Base-by-base conservation (phyloP, 371 early-diverging fungal genomes). In the Rozella allomycis region DNA sequence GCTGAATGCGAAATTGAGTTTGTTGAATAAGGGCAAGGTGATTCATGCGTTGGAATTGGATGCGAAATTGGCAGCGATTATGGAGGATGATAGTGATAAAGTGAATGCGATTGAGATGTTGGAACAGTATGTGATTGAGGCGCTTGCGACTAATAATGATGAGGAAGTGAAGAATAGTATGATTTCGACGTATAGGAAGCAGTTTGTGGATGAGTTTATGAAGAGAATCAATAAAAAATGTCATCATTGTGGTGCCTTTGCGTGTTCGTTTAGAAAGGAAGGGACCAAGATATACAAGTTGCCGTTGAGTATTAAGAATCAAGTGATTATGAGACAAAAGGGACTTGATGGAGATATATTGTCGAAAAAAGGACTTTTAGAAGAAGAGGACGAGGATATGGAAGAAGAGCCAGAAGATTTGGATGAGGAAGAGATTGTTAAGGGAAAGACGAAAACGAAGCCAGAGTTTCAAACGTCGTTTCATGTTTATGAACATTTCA, bases 221-320 rank as follows among this genome's bases (percentile, higher is more conserved):
- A 33, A 43, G n/a, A 23, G 52, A 11, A 5, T 14, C 20, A 55
- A 58, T 2, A 13, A 26, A 22, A 61, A 60, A 23, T 91, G 93
- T 50, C 64, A 60, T 29, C 74, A 82, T 58, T 91, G 93, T 52
- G 47, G 61, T 3, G 80, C 75, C n/a, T 59, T 68, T 20, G 54
- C 70, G 3, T 77, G 81, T 25, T 68, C 72, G 20, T 61, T 84
- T 38, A 68, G 86, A 17, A 77, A 72, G 38, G 87, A 87, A 38
- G 79, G 78, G 16, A 61, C 61, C 35, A 90, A 90, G 56, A 58
- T 94, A 13, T 90, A 88, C 50, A 67, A 81, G 43, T 61, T 72
- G 46, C 60, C 68, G 17, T 55, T 86, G 40, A 47, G 55, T 22
- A 65, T 68, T 39, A 84, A 78, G 50, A 59, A 71, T 37, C 62